Conservation (phyloP, 2,329 filamentous ascomycete species). For the Seiridium cupressi region DNA sequence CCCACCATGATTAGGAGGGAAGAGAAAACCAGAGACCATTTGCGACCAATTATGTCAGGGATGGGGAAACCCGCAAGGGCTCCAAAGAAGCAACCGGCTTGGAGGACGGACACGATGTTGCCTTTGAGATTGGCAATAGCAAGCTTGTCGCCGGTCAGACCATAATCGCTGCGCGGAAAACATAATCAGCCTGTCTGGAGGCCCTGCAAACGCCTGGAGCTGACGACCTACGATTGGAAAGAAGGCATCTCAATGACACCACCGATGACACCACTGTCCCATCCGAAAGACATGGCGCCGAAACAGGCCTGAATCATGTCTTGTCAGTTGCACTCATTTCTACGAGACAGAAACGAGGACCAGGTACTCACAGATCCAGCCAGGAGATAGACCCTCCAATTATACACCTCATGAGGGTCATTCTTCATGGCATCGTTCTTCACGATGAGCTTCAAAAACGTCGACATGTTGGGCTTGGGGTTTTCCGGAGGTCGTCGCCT, state of each 20-base stretch:
- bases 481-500: background rate
- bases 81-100: slow-evolving; percentile 39
- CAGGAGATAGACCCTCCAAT: slow-evolving; percentile 65
- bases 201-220: background rate
- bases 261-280: slow-evolving; percentile 63
- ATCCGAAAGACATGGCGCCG: slow-evolving; percentile 58
- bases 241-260: slow-evolving; percentile 60
- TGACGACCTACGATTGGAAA: slow-evolving; percentile 49
- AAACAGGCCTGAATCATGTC: slow-evolving; percentile 34
- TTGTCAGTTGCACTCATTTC: background rate
- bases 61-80: slow-evolving; percentile 46
- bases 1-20: slow-evolving; percentile 56
- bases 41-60: slow-evolving; percentile 53
- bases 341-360: background rate
- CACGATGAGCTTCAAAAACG: slow-evolving; percentile 32
- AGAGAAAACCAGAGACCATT: slow-evolving; percentile 49
- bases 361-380: slow-evolving; percentile 50
- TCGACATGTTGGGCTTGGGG: slow-evolving; percentile 16
- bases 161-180: slow-evolving; percentile 44
- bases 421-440: slow-evolving; percentile 61
- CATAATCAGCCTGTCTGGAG: slow-evolving; percentile 7
- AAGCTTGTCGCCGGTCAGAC: slow-evolving; percentile 38
- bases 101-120: slow-evolving; percentile 62
- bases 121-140: slow-evolving; percentile 55
- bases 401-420: slow-evolving; percentile 68